Percentiles rank a stretch among this genome's conserved stretches.
phyloP scores from a whole-genome alignment of 2,329 filamentous ascomycete genomes.

The Shiraia sp. region DNA sequence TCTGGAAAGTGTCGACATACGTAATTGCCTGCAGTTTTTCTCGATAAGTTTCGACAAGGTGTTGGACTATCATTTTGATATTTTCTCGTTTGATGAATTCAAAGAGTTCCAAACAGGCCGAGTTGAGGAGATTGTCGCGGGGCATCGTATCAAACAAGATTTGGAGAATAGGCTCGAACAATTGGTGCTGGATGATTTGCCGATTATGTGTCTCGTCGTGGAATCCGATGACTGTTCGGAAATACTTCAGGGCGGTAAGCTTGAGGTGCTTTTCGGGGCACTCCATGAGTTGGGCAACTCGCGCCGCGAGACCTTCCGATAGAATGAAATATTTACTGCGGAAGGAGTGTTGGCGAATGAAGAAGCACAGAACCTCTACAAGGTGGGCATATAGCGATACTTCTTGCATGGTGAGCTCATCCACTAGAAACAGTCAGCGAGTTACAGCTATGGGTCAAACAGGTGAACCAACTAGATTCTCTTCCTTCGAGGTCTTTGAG shows the following conservation, averaged over 20 bases:
- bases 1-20: slow-evolving; percentile 83
- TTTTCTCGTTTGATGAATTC: slow-evolving; percentile 73
- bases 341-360: slow-evolving; percentile 84
- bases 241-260: slow-evolving; percentile 89
- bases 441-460: background rate
- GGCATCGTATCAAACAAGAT: slow-evolving; percentile 85
- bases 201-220: slow-evolving; percentile 91
- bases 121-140: slow-evolving; percentile 90
- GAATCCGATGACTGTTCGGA: slow-evolving; percentile 81
- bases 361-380: slow-evolving; percentile 91
- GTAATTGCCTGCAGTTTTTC: slow-evolving; percentile 75
- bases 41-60: slow-evolving; percentile 82
- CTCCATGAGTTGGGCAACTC: slow-evolving; percentile 79
- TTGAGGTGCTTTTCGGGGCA: slow-evolving; percentile 91
- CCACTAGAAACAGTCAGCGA: slow-evolving; percentile 54
- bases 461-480: slow-evolving; percentile 51
- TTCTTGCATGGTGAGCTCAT: slow-evolving; percentile 77
- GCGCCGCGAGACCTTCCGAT: slow-evolving; percentile 73
- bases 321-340: slow-evolving; percentile 88
- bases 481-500: slow-evolving; percentile 77
- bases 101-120: slow-evolving; percentile 91
- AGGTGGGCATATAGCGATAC: slow-evolving; percentile 90
- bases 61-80: slow-evolving; percentile 74
- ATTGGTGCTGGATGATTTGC: slow-evolving; percentile 77
- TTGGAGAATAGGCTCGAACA: slow-evolving; percentile 82